Conservation (phyloP, 805 yeast genomes). For the Spathaspora sp. region DNA sequence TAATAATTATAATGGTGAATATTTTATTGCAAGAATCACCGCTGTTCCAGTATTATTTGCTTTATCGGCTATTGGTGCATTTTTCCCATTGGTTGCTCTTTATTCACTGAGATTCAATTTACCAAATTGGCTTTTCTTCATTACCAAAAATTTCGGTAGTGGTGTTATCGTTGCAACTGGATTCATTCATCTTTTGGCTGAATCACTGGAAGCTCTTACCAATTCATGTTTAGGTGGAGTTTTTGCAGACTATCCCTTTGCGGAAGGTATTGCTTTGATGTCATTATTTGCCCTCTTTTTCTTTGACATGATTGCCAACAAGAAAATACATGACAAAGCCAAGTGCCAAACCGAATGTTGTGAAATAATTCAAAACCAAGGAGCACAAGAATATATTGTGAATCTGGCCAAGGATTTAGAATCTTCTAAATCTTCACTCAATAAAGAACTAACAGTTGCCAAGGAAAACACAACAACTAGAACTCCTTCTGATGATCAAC, state of each 20-base stretch:
- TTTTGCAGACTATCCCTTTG: constrained; percentile 26
- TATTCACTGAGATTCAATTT: constrained; percentile 16
- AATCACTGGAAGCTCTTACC: constrained; percentile 20
- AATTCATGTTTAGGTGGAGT: constrained; percentile 26
- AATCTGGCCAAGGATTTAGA: not conserved
- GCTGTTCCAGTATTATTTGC: constrained; percentile 28
- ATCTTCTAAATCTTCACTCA: not conserved
- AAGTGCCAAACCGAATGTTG: not conserved
- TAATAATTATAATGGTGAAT: constrained; percentile 19
- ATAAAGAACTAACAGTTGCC: not conserved
- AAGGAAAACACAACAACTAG: not conserved
- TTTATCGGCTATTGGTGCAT: constrained; percentile 26
- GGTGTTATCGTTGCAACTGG: constrained; percentile 37
- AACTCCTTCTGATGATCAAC: not conserved
- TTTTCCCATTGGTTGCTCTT: constrained; percentile 25
- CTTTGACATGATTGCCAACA: constrained; percentile 23
- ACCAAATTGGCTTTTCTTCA: constrained; percentile 24
- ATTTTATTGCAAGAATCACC: constrained; percentile 22
- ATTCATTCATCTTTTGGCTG: constrained; percentile 32
- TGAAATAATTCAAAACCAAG: not conserved
- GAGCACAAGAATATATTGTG: not conserved
- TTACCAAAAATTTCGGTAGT: constrained; percentile 27
- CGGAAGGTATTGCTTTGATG: constrained; percentile 29
- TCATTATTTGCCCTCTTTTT: constrained; percentile 27
- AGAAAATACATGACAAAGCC: constrained; percentile 5